Evolutionary conservation across 176 grass and related monocot species (phyloP), one percentile per base, ranked within the genome.

Genomic region (Juncus inflexus): DNA sequence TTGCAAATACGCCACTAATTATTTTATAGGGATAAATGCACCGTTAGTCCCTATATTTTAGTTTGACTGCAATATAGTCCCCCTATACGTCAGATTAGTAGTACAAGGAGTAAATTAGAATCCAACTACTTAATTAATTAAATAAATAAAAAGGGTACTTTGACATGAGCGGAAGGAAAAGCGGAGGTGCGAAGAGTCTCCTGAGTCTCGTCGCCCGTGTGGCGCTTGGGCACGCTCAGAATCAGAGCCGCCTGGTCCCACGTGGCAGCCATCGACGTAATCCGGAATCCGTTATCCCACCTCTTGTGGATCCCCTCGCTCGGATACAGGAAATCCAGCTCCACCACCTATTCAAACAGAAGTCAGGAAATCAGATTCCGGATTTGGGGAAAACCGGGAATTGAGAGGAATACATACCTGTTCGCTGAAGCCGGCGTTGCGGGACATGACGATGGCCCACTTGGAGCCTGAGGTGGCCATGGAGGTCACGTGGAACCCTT

Each of bases 401-500:
- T 14, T 9, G 54, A 15, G 16, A 28, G 2, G 50, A 65, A 35
- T 61, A 62, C 4, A 35, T 43, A 95, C 90, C 90, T 95, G 90
- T 15, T 78, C 71, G 67, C 69, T 61, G 50, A 85, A 95, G 37
- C 90, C 85, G 1, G 90, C 61, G 37, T 95, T 89, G 40, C 79
- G 87, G 2, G 90, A 95, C 90, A 95, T 86, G 50, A 95, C 85
- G 66, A 95, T 79, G 62, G 79, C 90, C 90, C 85, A 95, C 14
- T 85, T 76, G 52, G 77, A 78, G 37, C 85, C 85, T 65, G 85
- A 79, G 55, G 85, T 78, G 35, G 82, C 84, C 85, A 95, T 89
- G 13, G 90, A 89, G 72, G 90, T 89, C 40, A 95, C 85, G 77
- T 95, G 85, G 63, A 86, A 95, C 53, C 90, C 85, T 89, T 95